phyloP scores from a whole-genome alignment of 1,284 basidiomycete species.

The Vanrija pseudolonga region DNA sequence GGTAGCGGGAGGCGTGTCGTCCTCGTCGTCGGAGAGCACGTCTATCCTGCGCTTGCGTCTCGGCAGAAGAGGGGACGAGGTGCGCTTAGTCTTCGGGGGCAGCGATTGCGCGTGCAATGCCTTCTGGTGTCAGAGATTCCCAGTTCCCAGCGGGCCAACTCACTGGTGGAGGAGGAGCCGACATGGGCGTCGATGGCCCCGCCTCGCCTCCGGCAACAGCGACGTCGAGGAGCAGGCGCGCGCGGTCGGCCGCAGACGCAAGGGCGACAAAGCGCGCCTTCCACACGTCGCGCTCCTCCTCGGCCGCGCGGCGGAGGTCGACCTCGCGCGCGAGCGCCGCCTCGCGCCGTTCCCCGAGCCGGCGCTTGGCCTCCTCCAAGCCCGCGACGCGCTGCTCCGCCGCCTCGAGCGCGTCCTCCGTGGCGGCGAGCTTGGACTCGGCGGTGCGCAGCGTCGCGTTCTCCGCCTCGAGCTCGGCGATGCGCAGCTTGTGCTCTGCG shows the following conservation, averaged over 20 bases:
- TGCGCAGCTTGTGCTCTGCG: slow-evolving; percentile 34
- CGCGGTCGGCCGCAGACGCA: not conserved
- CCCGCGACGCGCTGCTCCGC: slow-evolving; percentile 6
- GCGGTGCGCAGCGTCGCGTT: slow-evolving; percentile 32
- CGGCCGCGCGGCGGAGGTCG: not conserved
- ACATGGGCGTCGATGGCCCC: too few relatives aligned
- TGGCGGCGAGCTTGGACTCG: slow-evolving; percentile 27
- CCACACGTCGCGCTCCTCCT: slow-evolving; percentile 10
- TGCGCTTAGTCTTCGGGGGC: not conserved
- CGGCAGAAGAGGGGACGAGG: not conserved
- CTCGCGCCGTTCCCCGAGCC: not conserved
- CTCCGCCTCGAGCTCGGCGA: slow-evolving; percentile 32
- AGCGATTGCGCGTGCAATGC: not conserved
- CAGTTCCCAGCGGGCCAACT: too few relatives aligned
- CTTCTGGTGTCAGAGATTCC: too few relatives aligned
- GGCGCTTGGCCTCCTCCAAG: slow-evolving; percentile 6
- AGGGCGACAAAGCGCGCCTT: slow-evolving; percentile 6
- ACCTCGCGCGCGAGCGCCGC: not conserved
- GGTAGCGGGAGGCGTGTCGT: not conserved
- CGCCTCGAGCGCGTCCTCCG: slow-evolving; percentile 25
- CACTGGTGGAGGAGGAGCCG: too few relatives aligned
- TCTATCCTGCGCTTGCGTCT: not conserved
- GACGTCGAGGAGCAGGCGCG: not conserved
- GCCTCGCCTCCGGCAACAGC: not conserved
- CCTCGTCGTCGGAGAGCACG: not conserved